These are phyloP conservation scores for Cryptococcus floricola DNA, from an alignment of 1,284 basidiomycete genomes.

Conservation along the genomic window DNA sequence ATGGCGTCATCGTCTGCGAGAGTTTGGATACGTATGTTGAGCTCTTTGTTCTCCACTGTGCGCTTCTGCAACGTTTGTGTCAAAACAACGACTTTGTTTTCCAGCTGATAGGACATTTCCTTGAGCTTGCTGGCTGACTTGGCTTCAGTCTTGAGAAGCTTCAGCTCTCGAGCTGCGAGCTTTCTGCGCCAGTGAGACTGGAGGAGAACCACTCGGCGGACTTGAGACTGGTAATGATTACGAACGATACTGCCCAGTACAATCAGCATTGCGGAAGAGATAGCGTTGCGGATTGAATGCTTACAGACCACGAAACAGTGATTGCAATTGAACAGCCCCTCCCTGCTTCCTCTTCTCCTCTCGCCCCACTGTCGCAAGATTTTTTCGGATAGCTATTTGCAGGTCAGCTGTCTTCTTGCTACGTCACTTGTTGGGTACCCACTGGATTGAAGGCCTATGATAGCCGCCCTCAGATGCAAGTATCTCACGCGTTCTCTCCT, in stretches of 20 bases:
- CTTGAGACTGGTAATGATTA: conserved; percentile 61
- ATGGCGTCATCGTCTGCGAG: conserved; percentile 86
- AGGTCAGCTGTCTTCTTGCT: neutral
- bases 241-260: conserved; percentile 60
- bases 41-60: conserved; percentile 84
- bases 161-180: conserved; percentile 80
- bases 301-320: conserved; percentile 81
- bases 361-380: conserved; percentile 66
- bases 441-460: conserved; percentile 81
- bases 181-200: conserved; percentile 91
- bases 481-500: conserved; percentile 73
- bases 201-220: conserved; percentile 70
- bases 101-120: conserved; percentile 95
- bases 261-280: conserved; percentile 1
- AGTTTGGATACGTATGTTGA: conserved; percentile 68
- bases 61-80: conserved; percentile 93
- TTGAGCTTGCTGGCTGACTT: conserved; percentile 98
- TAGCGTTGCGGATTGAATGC: conserved; percentile 30
- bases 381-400: conserved; percentile 69
- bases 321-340: conserved; percentile 75
- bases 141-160: conserved; percentile 79
- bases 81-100: conserved; percentile 99
- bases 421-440: conserved; percentile 48
- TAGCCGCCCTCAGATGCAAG: conserved; percentile 59
- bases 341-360: conserved; percentile 59